These are phyloP conservation scores for Yarrowia keelungensis DNA, from an alignment of 805 yeast species.

Conservation along the genomic window DNA sequence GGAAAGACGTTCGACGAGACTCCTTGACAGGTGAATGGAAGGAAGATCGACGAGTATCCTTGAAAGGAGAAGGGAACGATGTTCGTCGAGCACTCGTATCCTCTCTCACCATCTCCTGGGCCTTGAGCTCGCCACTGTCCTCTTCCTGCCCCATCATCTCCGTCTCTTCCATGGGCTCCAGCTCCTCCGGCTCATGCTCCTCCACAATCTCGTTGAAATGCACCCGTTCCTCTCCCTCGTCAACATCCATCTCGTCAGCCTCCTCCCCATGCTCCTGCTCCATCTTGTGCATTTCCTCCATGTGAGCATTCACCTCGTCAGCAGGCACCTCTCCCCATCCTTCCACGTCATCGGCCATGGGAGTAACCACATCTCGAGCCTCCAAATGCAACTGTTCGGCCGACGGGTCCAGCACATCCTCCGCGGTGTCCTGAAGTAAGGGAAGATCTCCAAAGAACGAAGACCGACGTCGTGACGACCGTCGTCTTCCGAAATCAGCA, in stretches of 20 bases:
- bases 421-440: not conserved
- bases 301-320: conserved; percentile 2
- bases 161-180: not conserved
- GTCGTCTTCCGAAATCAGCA: conserved; percentile 4
- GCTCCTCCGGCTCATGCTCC: conserved; percentile 1
- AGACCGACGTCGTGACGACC: conserved; percentile 18
- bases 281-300: not conserved
- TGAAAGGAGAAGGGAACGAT: too few relatives aligned
- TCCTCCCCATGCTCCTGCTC: not conserved
- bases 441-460: conserved; percentile 28
- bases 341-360: conserved; percentile 25
- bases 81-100: too few relatives aligned
- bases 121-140: too few relatives aligned
- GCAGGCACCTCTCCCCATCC: conserved; percentile 29
- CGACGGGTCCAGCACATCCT: conserved; percentile 34
- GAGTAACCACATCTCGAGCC: conserved; percentile 38
- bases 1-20: not conserved
- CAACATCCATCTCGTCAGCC: conserved; percentile 1
- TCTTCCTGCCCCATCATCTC: too few relatives aligned
- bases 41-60: too few relatives aligned
- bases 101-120: too few relatives aligned
- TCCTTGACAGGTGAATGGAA: not conserved
- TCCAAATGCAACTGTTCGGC: conserved; percentile 40
- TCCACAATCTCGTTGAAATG: conserved; percentile 15
- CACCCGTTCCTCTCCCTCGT: not conserved